Evolutionary conservation across 768 basidiomycete species (phyloP), one percentile per base, ranked within the genome.

Genomic region (Lactarius evosmus): DNA sequence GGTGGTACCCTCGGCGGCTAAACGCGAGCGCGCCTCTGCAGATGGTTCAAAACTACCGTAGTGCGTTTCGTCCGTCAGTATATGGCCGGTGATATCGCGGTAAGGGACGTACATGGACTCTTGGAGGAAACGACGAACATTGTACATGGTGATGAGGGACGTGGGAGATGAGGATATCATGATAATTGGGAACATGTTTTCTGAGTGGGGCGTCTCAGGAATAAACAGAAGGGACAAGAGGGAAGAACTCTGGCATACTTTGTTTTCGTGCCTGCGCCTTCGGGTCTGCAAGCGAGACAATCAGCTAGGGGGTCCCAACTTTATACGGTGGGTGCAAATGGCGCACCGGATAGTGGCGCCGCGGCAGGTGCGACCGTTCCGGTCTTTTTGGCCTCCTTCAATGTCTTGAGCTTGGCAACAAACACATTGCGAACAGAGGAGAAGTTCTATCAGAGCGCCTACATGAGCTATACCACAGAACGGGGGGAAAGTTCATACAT

Each of bases 131-230:
- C 84, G 85, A 74, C 91, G 92, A 61, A 98, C 93, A 71, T 99
- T 99, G 83, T 95, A 87, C 93, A 99, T 97, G 7, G 94, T 97
- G 72, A 99, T 88, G 60, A 99, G 84, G 3, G 94, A 87, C 1
- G 96, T 98, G 0, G 95, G 95, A 17, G 90, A 95, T 0, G 95
- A 96, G 0, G 95, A 96, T 49, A 99, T 95, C 79, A 98, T 90
- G 75, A 98, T 97, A 71, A 99, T 98, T 0, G 96, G 96, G 75
- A 89, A 89, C 70, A 83, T 85, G 71, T 85, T 86, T 67, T 83
- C 88, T 91, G 74, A 7, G 19, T 29, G n/a, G n/a, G 11, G 14
- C 17, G 51, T 49, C 38, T 59, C 34, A 27, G 46, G 0, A 17
- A 12, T 2, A 3, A 41, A 17, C 58, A 12, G 36, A 16, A 22